Conservation (phyloP, 2,329 filamentous ascomycete genomes). For the Talaromyces sp. region DNA sequence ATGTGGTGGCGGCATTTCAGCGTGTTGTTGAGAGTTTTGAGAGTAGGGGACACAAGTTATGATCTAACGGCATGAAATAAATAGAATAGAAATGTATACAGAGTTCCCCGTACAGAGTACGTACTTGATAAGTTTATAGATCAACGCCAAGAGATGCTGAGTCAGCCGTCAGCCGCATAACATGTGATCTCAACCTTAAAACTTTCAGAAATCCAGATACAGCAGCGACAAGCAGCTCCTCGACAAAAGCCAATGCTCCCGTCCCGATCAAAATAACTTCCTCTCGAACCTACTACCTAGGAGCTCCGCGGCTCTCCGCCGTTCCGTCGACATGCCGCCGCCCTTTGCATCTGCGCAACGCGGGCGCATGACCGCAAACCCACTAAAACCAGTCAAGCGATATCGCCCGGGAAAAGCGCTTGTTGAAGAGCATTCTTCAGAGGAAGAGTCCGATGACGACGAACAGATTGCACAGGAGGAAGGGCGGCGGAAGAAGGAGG, state of each 20-base stretch:
- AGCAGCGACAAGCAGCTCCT: neutral
- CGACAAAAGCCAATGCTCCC: neutral
- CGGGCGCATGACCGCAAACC: conserved; percentile 91
- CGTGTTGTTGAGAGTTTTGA: neutral
- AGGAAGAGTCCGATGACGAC: conserved; percentile 48
- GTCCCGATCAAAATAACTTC: neutral
- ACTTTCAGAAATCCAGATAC: neutral
- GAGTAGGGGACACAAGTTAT: neutral
- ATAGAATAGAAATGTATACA: neutral
- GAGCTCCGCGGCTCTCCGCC: conserved; percentile 1
- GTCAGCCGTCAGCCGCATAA: neutral
- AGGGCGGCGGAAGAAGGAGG: conserved; percentile 27
- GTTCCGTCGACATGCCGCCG: conserved; percentile 32
- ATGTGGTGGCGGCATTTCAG: conserved; percentile 37
- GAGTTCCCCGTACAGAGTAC: too few relatives aligned
- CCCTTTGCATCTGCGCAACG: conserved; percentile 37
- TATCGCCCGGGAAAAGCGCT: conserved; percentile 78
- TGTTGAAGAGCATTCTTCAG: conserved; percentile 42
- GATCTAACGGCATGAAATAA: neutral
- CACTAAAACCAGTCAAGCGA: conserved; percentile 64
- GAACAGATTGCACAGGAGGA: conserved; percentile 56
- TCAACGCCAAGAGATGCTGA: neutral
- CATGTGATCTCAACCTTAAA: neutral
- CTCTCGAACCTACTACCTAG: neutral
- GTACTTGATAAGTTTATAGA: neutral